Percentiles rank a stretch among this genome's conserved stretches.
Evolutionary conservation across 2,329 filamentous ascomycete species (phyloP).

Genomic region (Penicillium expansum): DNA sequence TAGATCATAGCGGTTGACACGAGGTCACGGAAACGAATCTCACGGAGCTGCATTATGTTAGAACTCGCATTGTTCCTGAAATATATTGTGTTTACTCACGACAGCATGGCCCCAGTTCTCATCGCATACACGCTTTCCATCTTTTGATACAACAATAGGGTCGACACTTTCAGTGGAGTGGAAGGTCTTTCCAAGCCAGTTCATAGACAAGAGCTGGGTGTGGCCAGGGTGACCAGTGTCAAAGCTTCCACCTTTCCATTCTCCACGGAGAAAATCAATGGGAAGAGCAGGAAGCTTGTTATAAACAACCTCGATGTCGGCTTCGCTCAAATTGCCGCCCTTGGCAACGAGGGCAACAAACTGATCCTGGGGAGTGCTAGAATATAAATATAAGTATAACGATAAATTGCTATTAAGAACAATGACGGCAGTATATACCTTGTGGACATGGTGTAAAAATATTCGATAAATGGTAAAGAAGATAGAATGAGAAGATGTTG

Average conservation of each 20-base stretch:
- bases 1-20: constrained; percentile 32
- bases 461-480: neutral
- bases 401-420: neutral
- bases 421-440: neutral
- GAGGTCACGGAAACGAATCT: constrained; percentile 10
- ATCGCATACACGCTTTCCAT: neutral
- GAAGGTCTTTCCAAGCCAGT: constrained; percentile 1
- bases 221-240: neutral
- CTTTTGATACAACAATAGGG: neutral
- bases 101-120: neutral
- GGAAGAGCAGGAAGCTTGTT: constrained; percentile 40
- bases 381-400: neutral
- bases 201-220: neutral
- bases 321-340: neutral
- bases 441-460: neutral
- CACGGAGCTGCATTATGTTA: neutral
- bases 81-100: neutral
- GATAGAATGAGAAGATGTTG: neutral
- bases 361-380: neutral
- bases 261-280: constrained; percentile 21
- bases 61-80: neutral
- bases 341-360: neutral
- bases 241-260: neutral
- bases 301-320: constrained; percentile 33
- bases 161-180: neutral